Conservation (phyloP, 202 grass and related monocot genomes). For the Bolboschoenoplectus hybrid region DNA sequence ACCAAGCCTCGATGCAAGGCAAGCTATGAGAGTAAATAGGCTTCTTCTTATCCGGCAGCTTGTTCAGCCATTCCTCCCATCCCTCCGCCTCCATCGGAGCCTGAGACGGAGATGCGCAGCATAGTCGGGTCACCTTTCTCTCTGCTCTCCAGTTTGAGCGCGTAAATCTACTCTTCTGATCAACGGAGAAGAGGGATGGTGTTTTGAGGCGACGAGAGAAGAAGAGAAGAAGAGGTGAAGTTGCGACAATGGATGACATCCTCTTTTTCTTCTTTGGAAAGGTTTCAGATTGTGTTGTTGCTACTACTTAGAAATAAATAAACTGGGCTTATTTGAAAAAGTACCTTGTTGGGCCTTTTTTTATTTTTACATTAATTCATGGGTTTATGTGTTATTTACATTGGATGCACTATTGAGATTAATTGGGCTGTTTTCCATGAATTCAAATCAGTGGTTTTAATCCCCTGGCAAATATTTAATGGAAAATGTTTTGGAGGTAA, state of each 20-base stretch:
- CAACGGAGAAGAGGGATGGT: neutral
- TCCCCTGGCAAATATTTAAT: neutral
- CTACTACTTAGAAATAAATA: neutral
- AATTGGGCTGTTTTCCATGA: neutral
- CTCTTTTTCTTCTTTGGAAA: neutral
- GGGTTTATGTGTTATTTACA: neutral
- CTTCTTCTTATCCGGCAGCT: slow-evolving; percentile 89
- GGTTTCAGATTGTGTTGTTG: neutral
- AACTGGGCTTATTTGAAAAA: neutral
- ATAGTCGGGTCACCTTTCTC: slow-evolving; percentile 26
- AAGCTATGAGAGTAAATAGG: slow-evolving; percentile 91
- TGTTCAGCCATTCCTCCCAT: slow-evolving; percentile 74
- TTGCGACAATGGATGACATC: slow-evolving; percentile 45
- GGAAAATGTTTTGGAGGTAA: too few relatives aligned
- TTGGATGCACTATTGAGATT: neutral
- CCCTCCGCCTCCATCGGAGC: slow-evolving; percentile 37
- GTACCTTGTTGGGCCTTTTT: neutral
- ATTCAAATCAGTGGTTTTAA: neutral
- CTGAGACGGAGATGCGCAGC: slow-evolving; percentile 41
- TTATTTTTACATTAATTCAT: neutral
- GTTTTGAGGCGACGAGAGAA: neutral
- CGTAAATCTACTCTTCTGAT: neutral
- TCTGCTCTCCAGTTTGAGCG: neutral
- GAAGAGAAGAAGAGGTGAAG: slow-evolving; percentile 23
- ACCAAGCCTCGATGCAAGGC: slow-evolving; percentile 87